A percentile compares a stretch with the other conserved stretches of the same genome.
Conservation (phyloP, 306 rosid genomes). For the Rubus parviflorus region DNA sequence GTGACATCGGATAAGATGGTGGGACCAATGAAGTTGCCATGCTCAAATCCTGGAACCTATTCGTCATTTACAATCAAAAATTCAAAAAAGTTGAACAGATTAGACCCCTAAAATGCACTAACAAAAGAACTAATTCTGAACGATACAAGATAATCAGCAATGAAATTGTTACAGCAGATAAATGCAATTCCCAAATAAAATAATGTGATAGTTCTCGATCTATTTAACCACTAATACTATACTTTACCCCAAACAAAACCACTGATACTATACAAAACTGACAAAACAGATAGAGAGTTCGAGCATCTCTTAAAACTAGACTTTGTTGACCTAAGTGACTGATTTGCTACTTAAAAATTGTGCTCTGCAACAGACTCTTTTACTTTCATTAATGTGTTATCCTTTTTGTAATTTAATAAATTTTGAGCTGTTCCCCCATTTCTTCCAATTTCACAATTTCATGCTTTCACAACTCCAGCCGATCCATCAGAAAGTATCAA, state of each 20-base stretch:
- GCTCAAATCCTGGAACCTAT: slow-evolving; percentile 86
- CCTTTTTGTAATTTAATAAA: no score
- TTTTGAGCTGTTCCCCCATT: no score
- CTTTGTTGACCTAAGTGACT: background rate
- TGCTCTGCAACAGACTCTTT: no score
- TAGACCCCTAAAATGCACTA: background rate
- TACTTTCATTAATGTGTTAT: no score
- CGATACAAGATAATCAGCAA: background rate
- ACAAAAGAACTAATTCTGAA: background rate
- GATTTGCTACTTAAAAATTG: background rate
- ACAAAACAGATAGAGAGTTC: background rate
- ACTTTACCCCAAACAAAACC: no score
- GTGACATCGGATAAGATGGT: slow-evolving; percentile 67
- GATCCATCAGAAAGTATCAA: no score
- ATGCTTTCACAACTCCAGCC: no score
- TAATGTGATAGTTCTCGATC: background rate
- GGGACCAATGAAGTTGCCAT: slow-evolving; percentile 90
- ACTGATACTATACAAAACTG: background rate
- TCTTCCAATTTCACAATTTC: no score
- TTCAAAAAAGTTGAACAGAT: background rate
- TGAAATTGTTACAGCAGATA: background rate
- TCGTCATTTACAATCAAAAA: background rate
- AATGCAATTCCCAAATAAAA: background rate
- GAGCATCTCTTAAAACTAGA: background rate
- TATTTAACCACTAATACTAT: background rate